Evolutionary conservation across 1,284 basidiomycete genomes (phyloP), one percentile per base, ranked within the genome.

Genomic region (Moniliophthora roreri): DNA sequence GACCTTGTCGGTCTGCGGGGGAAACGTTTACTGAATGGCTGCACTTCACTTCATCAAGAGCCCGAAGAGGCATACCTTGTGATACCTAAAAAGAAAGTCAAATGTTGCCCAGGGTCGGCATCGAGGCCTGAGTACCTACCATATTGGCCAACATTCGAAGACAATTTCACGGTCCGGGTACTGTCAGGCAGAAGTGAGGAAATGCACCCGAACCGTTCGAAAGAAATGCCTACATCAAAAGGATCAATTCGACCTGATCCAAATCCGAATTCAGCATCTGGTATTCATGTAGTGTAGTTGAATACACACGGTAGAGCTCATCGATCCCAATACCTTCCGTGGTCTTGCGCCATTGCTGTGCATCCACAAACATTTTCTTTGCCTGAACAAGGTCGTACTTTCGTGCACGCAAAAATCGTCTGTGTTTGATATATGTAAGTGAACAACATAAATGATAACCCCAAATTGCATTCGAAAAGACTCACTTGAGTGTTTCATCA

Each of bases 81-180:
- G 87, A 60, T 86, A 87, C 58, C 58, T 59, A 24, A 16, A 26
- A 32, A 5, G 7, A 55, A 70, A 4, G 11, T 10, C 16, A 13
- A 26, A 13, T 50, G 44, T 20, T n/a, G 24, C 36, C n/a, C 35
- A 9, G 10, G 4, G 7, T 23, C 15, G 24, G 16, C n/a, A n/a
- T n/a, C n/a, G n/a, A n/a, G n/a, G n/a, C n/a, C n/a, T 23, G 3
- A 9, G 10, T 7, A 37, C 58, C 40, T 35, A 59, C 71, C 72
- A 87, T 70, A 89, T 78, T 4, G 85, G 86, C 87, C 87, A 89
- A 55, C 79, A 81, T 50, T 85, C 78, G 60, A 87, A 87, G 11
- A 89, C 79, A 4, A 78, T 74, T 50, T 81, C 74, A 47, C 86
- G 79, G 58, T 83, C 85, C 1, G 85, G 84, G 61, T 83, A 89